Percentiles rank a stretch among this genome's conserved stretches.
Evolutionary conservation across 2,329 filamentous ascomycete species (phyloP).

Genomic region (Thermoascus crustaceus): DNA sequence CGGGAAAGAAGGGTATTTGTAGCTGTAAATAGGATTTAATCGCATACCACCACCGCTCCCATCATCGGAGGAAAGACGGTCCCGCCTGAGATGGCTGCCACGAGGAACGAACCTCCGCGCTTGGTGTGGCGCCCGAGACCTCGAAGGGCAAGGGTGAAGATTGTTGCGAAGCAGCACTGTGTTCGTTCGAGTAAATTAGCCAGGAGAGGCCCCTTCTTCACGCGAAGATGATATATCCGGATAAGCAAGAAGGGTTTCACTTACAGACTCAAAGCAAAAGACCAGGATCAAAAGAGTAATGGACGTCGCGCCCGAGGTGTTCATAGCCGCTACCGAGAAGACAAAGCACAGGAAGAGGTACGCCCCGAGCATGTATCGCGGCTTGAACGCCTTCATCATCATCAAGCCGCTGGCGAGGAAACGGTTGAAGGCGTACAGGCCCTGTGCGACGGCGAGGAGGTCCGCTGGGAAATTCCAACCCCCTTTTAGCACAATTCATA

Average conservation of each 20-base stretch:
- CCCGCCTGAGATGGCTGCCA: conserved; percentile 59
- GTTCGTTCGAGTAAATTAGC: not conserved
- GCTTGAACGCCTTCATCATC: conserved; percentile 44
- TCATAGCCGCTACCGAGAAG: conserved; percentile 48
- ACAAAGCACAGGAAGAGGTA: conserved; percentile 48
- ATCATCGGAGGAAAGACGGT: conserved; percentile 62
- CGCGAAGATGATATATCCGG: too few relatives aligned
- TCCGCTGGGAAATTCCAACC: too few relatives aligned
- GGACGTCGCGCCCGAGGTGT: conserved; percentile 43
- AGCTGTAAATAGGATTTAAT: not conserved
- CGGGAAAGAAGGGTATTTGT: too few relatives aligned
- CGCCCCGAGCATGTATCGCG: conserved; percentile 46
- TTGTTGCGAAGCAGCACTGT: conserved; percentile 59
- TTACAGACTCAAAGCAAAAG: conserved; percentile 20
- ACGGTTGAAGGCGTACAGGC: conserved; percentile 51
- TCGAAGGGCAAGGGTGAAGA: conserved; percentile 66
- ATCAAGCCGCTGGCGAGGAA: conserved; percentile 51
- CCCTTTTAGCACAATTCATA: too few relatives aligned
- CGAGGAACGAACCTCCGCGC: conserved; percentile 60
- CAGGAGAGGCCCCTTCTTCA: too few relatives aligned
- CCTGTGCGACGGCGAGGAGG: conserved; percentile 52
- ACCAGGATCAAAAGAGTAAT: conserved; percentile 44
- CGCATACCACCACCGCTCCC: conserved; percentile 50
- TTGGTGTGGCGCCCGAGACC: conserved; percentile 70
- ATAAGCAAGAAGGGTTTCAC: not conserved